phyloP scores from a whole-genome alignment of 176 grass and related monocot species.

The Oryza longistaminata region DNA sequence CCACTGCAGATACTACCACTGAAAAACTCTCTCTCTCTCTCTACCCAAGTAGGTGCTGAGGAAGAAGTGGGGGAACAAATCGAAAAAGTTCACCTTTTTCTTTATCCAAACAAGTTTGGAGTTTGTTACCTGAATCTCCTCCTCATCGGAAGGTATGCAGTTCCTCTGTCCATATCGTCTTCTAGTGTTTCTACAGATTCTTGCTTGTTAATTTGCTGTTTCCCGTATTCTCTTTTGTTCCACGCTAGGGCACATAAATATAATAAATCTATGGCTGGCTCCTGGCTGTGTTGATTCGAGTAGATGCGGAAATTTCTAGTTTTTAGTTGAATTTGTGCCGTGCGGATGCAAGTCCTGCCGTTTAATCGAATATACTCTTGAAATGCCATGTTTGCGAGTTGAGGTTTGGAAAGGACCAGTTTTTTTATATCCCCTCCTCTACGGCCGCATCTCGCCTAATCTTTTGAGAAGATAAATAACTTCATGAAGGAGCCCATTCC shows the following conservation, averaged over 20 bases:
- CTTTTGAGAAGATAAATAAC: too few relatives aligned
- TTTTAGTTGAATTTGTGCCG: too few relatives aligned
- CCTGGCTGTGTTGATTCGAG: too few relatives aligned
- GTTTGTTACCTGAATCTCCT: not conserved
- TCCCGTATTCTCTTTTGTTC: not conserved
- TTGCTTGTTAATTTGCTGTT: not conserved
- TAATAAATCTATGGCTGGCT: too few relatives aligned
- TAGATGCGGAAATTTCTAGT: too few relatives aligned
- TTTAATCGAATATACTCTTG: too few relatives aligned
- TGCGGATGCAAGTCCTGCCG: too few relatives aligned
- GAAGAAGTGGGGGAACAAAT: not conserved
- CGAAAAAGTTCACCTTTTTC: not conserved
- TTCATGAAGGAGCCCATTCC: too few relatives aligned
- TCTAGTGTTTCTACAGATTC: not conserved
- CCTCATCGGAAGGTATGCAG: not conserved
- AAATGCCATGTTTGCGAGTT: too few relatives aligned
- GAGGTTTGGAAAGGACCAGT: too few relatives aligned
- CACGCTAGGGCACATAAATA: not conserved
- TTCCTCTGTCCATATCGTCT: not conserved
- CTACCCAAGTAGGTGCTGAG: not conserved
- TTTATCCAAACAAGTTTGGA: not conserved
- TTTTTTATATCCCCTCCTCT: too few relatives aligned
- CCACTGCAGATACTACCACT: not conserved
- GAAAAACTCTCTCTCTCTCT: not conserved
- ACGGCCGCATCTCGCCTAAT: too few relatives aligned